Evolutionary conservation across 306 rosid genomes (phyloP), one percentile per base, ranked within the genome.

Genomic region (Cicer bijugum): DNA sequence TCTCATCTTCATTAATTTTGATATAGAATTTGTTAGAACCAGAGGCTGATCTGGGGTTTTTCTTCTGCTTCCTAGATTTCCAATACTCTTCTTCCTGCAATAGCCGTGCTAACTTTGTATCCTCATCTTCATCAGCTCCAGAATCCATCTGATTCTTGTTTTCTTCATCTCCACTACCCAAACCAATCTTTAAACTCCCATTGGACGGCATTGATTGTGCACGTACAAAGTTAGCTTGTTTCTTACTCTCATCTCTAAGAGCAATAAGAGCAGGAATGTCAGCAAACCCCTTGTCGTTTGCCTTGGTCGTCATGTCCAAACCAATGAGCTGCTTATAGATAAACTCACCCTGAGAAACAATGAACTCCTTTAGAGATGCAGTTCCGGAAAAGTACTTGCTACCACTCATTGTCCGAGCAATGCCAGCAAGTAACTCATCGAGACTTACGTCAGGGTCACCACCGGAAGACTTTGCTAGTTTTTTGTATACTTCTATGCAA

Each of bases 1-100:
- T 91, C 82, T 94, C 99, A 65, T 91, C 97, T 79, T 94, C 99
- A 56, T 91, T 90, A 23, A 94, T 94, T 81, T 91, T 91, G 55
- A 94, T 89, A 76, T 94, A 94, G 75, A 80, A 91, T 75, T 86
- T 91, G 83, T 62, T 85, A 0, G 87, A 77, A 12, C 9, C 64
- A 58, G 76, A 14, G 67, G 80, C 35, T 12, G 84, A 39, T 81
- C 87, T 82, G 60, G 87, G 82, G 76, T 77, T 74, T 73, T 87
- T 94, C 76, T 74, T 90, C 70, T 82, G 89, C 64, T 84, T 94
- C 87, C 80, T 80, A 1, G 97, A 90, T 64, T 81, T 76, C 88
- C 91, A 89, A 70, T 88, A 52, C 81, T 91, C 97, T 73, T 89
- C 99, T 84, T 94, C 97, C 81, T 94, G 99, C 80, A 91, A 79